Conservation (phyloP, 2,329 filamentous ascomycete genomes). For the Thelonectria olida region DNA sequence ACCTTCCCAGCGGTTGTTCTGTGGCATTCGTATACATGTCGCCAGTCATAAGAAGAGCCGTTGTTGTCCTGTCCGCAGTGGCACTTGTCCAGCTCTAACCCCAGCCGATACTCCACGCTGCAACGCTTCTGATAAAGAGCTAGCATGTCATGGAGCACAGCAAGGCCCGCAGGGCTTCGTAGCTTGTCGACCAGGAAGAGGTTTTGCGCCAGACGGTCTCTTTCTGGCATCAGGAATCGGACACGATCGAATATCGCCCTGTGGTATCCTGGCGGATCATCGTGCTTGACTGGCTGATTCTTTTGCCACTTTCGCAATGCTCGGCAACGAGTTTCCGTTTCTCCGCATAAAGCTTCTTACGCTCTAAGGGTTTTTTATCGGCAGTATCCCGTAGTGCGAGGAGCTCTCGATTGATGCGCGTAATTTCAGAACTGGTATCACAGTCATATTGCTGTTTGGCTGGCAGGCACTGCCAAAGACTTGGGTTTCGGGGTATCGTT, state of each 20-base stretch:
- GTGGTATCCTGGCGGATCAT: background rate
- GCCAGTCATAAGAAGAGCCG: background rate
- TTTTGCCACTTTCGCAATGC: background rate
- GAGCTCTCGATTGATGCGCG: background rate
- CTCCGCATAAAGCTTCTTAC: background rate
- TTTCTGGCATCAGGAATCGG: background rate
- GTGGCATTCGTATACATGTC: background rate
- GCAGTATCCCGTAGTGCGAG: background rate
- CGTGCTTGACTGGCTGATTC: background rate
- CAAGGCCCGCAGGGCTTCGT: background rate
- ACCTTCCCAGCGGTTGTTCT: background rate
- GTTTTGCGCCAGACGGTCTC: background rate
- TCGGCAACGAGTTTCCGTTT: slow-evolving; percentile 1
- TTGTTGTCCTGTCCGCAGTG: background rate
- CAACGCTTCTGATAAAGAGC: background rate
- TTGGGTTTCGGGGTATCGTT: background rate
- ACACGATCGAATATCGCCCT: background rate
- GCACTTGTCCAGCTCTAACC: background rate
- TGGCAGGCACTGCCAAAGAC: slow-evolving; percentile 1
- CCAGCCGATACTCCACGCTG: background rate
- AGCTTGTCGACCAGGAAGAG: background rate
- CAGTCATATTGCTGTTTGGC: slow-evolving; percentile 3
- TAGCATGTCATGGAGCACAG: background rate
- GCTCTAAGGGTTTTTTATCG: background rate
- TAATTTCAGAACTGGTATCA: background rate